Evolutionary conservation across 305 asterid genomes (phyloP), one percentile per base, ranked within the genome.

Genomic region (Euphrasia arctica): DNA sequence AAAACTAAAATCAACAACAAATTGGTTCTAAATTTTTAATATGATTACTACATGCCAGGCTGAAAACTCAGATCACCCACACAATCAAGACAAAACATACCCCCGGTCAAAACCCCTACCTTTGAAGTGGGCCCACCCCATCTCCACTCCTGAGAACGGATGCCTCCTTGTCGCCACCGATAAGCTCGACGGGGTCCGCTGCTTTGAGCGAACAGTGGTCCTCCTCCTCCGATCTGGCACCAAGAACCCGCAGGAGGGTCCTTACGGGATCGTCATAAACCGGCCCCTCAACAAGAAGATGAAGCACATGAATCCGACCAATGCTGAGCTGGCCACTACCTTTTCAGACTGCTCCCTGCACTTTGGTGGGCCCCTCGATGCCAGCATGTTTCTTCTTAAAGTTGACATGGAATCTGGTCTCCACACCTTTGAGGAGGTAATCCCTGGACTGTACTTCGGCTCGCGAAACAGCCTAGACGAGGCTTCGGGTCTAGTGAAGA

Each of bases 281-380:
- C 93, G 96, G 14, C 95, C 97, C 72, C 90, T 87, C 57, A 67
- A 85, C 84, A 88, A 88, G 76, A 86, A 73, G 73, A 84, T 86
- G 84, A 90, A 83, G 70, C 89, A 93, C 62, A 86, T 90, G 95
- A 90, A 83, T 72, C 92, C 97, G 59, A 77, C 86, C 22, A 88
- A 84, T 77, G 70, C 67, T 2, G 86, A 84, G 71, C 75, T 90
- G 67, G 90, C 89, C 34, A 90, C 94, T n/a, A 93, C 99, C 7
- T 90, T 88, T 56, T 70, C 94, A 0, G 92, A 88, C 58, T 93
- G 94, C 61, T 75, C 87, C 63, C 73, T 93, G 85, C 86, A 93
- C 76, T 90, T 86, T 56, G 98, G 98, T 22, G 98, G 98, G 3
- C 98, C 98, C 70, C 98, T 93, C 39, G 97, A 87, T 49, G 96